These are phyloP conservation scores for Populus deltoides DNA, from an alignment of 345 rosid species.

Conservation along the genomic window DNA sequence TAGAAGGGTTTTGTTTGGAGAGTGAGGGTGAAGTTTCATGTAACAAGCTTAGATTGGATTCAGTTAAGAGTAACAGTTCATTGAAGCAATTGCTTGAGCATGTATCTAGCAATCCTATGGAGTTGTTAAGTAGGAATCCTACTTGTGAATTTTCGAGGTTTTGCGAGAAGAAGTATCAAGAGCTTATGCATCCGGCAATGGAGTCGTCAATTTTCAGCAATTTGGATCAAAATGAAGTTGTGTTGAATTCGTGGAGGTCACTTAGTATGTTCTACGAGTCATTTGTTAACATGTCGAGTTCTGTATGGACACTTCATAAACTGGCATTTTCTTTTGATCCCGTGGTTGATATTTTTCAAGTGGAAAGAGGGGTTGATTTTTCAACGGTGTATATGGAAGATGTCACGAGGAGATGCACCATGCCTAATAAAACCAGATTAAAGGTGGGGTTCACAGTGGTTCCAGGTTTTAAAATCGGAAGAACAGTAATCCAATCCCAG, in stretches of 20 bases:
- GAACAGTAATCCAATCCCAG: conserved; percentile 69
- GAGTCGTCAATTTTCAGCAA: conserved; percentile 75
- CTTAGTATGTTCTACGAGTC: conserved; percentile 64
- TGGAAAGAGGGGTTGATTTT: conserved; percentile 76
- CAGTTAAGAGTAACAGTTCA: conserved; percentile 25
- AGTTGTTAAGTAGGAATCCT: conserved; percentile 62
- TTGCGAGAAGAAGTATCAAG: conserved; percentile 86
- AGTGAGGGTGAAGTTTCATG: conserved; percentile 15
- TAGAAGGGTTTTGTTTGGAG: conserved; percentile 42
- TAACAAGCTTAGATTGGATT: conserved; percentile 36
- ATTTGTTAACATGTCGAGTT: conserved; percentile 81
- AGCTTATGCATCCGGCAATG: conserved; percentile 83
- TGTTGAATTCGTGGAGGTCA: conserved; percentile 85
- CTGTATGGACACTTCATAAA: conserved; percentile 76
- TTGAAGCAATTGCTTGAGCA: conserved; percentile 73
- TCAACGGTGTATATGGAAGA: conserved; percentile 88
- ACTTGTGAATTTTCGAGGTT: conserved; percentile 68
- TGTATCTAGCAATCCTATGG: conserved; percentile 73
- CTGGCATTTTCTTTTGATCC: conserved; percentile 86
- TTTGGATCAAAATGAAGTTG: conserved; percentile 64
- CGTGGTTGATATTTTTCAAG: conserved; percentile 72
- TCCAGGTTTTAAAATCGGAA: conserved; percentile 84
- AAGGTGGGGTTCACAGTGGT: conserved; percentile 87
- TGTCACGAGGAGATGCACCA: conserved; percentile 40
- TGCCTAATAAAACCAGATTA: conserved; percentile 33